Evolutionary conservation across 108 stramenopile genomes (phyloP), one percentile per base, ranked within the genome.

Genomic region (Cylindrotheca fusiformis): DNA sequence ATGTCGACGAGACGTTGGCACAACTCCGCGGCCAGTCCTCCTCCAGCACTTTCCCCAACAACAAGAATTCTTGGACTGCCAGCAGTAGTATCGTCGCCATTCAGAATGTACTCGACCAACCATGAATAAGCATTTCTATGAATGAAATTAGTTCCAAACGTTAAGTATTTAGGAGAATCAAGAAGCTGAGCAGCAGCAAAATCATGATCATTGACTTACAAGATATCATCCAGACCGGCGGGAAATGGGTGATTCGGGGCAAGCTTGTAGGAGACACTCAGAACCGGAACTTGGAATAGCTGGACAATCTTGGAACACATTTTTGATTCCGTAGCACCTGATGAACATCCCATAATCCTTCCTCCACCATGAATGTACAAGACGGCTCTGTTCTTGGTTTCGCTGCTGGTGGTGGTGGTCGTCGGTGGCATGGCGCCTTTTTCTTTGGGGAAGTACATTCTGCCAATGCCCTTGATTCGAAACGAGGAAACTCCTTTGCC

Each of bases 301-400:
- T 41, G 6, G 6, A 14, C 36, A 41, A 41, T 41, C 14, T 14
- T 41, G 36, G 36, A 41, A 41, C 36, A 41, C 14, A 41, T 41
- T 41, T 41, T 41, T 6, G 6, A 10, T 6, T 41, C 14, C 10
- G 36, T 14, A 10, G 10, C 36, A 41, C 36, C 14, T 41, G 36
- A 6, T 10, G 6, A 41, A 14, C 10, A 10, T 41, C 36, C 36
- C 36, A 41, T 41, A 14, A 41, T 41, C 36, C 36, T 41, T 41
- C 36, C 36, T 41, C 36, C 36, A 41, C 36, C 36, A 14, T 41
- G 36, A 41, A 41, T 41, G 36, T 41, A 41, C 36, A 41, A 41
- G 36, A 41, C 36, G 6, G 36, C 36, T n/a, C n/a, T n/a, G n/a
- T n/a, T 41, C 10, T 14, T 41, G 36, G 14, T 41, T 6, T 41